Conservation (phyloP, 176 grass and related monocot genomes). For the Elymus sibiricus region DNA sequence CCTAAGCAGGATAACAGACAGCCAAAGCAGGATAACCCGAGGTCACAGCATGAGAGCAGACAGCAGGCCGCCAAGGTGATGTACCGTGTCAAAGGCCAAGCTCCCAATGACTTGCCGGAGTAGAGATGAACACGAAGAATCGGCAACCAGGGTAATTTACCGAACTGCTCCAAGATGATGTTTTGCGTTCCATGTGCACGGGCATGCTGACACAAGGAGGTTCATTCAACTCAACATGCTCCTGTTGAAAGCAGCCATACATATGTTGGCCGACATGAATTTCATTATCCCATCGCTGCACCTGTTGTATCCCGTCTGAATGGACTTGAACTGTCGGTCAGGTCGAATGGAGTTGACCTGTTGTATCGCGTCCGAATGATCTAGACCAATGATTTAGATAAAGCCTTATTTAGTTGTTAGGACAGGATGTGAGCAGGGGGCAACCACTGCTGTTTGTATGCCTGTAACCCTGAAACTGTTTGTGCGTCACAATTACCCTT, state of each 20-base stretch:
- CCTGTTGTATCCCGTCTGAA: constrained; percentile 26
- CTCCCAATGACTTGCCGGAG: constrained; percentile 33
- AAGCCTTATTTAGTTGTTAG: constrained; percentile 19
- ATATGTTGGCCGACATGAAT: neutral
- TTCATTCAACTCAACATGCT: neutral
- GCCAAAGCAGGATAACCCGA: constrained; percentile 42
- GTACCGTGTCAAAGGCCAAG: constrained; percentile 50
- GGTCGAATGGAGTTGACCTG: neutral
- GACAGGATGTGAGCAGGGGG: neutral
- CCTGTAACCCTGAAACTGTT: constrained; percentile 12
- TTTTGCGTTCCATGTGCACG: neutral
- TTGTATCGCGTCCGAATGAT: constrained; percentile 13
- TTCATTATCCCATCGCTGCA: constrained; percentile 3
- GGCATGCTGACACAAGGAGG: neutral
- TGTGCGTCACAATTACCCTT: neutral
- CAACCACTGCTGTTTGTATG: constrained; percentile 31
- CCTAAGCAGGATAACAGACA: constrained; percentile 36
- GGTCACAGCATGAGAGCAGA: constrained; percentile 41
- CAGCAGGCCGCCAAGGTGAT: constrained; percentile 53
- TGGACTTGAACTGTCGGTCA: constrained; percentile 7
- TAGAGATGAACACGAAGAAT: constrained; percentile 26
- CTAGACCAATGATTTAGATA: constrained; percentile 29
- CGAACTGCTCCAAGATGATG: neutral
- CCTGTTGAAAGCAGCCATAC: constrained; percentile 1
- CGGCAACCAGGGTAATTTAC: neutral